Conservation (phyloP, 495 filamentous ascomycete species). For the Talaromyces ruber region DNA sequence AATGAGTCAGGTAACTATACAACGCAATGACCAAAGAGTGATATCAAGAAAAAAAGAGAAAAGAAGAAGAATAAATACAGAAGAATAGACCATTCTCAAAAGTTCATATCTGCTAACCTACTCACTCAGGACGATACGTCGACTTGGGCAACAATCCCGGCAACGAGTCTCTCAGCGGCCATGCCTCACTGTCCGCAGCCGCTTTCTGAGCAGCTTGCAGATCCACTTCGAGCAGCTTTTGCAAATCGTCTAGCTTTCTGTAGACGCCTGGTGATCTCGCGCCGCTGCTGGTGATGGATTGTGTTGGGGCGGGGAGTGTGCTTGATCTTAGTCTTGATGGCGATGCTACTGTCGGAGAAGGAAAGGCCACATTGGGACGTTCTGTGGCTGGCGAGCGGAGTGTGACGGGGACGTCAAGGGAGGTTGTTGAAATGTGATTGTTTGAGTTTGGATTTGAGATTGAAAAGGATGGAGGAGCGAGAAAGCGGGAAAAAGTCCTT, state of each 20-base stretch:
- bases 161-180: slow-evolving; percentile 1
- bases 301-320: neutral
- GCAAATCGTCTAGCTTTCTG: neutral
- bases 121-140: slow-evolving; percentile 4
- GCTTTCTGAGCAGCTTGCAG: neutral
- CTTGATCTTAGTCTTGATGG: neutral
- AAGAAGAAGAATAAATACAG: neutral
- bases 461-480: neutral
- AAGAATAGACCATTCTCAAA: neutral
- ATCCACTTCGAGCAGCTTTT: neutral
- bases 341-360: neutral
- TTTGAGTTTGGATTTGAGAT: neutral
- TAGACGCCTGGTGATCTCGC: neutral
- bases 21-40: neutral
- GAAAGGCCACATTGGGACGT: neutral
- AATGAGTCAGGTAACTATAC: neutral
- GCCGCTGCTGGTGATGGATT: neutral
- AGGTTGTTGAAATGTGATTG: neutral
- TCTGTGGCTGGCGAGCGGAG: neutral
- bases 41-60: neutral
- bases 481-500: neutral
- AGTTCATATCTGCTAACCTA: neutral
- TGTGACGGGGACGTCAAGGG: neutral
- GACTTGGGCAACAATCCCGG: neutral
- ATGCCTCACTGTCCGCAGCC: neutral